Evolutionary conservation across 192 early-diverging fungal genomes (phyloP).

Genomic region (Dissophora ornata): DNA sequence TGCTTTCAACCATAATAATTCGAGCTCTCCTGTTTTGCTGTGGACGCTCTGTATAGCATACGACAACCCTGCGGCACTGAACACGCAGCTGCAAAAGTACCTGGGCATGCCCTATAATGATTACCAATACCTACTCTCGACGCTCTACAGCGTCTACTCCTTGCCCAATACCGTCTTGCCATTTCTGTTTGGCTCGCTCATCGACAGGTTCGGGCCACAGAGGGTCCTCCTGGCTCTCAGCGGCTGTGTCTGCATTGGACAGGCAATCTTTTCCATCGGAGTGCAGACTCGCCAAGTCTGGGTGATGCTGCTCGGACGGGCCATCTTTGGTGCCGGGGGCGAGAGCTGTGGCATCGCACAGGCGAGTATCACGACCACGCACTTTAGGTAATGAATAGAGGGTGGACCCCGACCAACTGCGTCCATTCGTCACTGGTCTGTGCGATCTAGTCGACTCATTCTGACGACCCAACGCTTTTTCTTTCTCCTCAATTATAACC

Average conservation of each 20-base stretch:
- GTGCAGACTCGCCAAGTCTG: conserved; percentile 56
- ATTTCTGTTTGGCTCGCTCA: conserved; percentile 58
- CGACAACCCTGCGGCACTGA: conserved; percentile 46
- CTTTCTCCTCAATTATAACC: background rate
- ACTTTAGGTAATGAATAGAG: conserved; percentile 68
- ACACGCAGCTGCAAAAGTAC: conserved; percentile 55
- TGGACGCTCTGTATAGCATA: conserved; percentile 25
- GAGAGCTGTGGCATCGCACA: conserved; percentile 71
- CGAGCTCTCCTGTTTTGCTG: no score
- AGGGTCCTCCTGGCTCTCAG: conserved; percentile 63
- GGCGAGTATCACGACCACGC: conserved; percentile 64
- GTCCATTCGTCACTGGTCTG: no score
- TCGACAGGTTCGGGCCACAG: conserved; percentile 64
- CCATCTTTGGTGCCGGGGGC: conserved; percentile 74
- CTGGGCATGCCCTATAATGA: conserved; percentile 53
- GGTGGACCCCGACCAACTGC: no score
- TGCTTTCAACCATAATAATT: no score
- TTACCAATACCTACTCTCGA: conserved; percentile 56
- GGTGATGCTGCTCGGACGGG: conserved; percentile 67
- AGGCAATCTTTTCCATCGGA: conserved; percentile 72
- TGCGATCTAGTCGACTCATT: no score
- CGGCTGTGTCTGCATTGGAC: conserved; percentile 65
- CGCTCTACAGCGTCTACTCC: conserved; percentile 56
- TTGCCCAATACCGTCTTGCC: conserved; percentile 59
- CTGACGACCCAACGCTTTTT: no score